Evolutionary conservation across 441 rosid genomes (phyloP).

Genomic region (Mallotus repandus): DNA sequence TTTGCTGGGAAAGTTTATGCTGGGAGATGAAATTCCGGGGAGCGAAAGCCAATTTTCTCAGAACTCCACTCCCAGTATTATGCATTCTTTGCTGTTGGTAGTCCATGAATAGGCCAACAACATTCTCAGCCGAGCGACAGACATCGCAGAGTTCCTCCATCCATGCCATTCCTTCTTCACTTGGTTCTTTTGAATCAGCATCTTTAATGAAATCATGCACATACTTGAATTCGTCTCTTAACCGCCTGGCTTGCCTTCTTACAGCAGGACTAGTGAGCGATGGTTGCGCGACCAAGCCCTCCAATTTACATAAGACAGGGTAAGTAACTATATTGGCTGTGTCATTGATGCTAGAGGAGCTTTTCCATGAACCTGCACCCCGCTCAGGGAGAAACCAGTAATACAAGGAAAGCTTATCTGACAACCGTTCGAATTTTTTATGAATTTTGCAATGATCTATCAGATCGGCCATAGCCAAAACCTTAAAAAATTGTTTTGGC

Average conservation of each 20-base stretch:
- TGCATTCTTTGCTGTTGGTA: neutral
- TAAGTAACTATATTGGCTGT: neutral
- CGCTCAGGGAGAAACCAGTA: too few species aligned
- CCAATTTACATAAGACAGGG: neutral
- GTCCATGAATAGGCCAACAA: neutral
- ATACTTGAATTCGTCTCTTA: neutral
- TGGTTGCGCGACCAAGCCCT: neutral
- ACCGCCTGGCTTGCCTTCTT: slow-evolving; percentile 7
- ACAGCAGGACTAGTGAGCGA: neutral
- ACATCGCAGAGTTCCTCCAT: slow-evolving; percentile 3
- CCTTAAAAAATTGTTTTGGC: too few species aligned
- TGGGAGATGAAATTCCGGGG: neutral
- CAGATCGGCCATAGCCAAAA: too few species aligned
- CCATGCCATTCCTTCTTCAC: neutral
- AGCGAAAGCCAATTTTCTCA: neutral
- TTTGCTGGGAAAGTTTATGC: neutral
- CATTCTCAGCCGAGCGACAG: neutral
- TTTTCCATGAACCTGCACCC: too few species aligned
- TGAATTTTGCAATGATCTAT: too few species aligned
- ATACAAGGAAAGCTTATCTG: too few species aligned
- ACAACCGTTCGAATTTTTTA: too few species aligned
- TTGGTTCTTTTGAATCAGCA: too few species aligned
- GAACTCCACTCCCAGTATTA: neutral
- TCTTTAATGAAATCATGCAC: neutral
- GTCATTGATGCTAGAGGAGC: too few species aligned